Percentiles rank a stretch among this genome's conserved stretches.
phyloP scores from a whole-genome alignment of 805 yeast genomes.

The Candida corydali region DNA sequence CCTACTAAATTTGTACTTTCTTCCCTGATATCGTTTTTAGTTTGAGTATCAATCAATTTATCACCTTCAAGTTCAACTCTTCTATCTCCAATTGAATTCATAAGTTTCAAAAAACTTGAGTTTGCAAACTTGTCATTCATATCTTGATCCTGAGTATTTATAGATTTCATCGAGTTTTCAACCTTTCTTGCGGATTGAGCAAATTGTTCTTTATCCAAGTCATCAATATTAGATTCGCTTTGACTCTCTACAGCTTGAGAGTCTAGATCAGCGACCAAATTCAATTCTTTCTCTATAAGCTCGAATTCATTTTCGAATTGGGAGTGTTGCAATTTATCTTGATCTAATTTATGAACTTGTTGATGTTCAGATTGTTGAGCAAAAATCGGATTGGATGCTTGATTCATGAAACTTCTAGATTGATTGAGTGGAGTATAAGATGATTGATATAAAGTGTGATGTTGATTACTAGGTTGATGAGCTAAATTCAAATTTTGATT shows the following conservation, averaged over 20 bases:
- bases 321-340: constrained; percentile 15
- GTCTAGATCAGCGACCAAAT: constrained; percentile 10
- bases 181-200: constrained; percentile 38
- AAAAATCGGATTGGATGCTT: constrained; percentile 11
- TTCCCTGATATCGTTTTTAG: constrained; percentile 33
- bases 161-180: constrained; percentile 19
- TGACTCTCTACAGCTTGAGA: no score
- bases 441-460: constrained; percentile 4
- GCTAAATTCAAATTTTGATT: constrained; percentile 10
- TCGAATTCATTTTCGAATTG: constrained; percentile 29
- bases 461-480: constrained; percentile 10
- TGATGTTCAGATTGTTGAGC: constrained; percentile 21
- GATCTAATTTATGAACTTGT: constrained; percentile 22
- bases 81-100: constrained; percentile 34
- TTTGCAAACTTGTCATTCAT: constrained; percentile 29
- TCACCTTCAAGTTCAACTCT: constrained; percentile 39
- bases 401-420: constrained; percentile 4
- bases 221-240: constrained; percentile 10
- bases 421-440: background rate
- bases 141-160: constrained; percentile 13
- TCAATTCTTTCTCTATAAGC: constrained; percentile 26
- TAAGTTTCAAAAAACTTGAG: constrained; percentile 34
- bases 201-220: constrained; percentile 30
- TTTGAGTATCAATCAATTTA: constrained; percentile 25
- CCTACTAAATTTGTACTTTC: constrained; percentile 1